Base-by-base conservation (phyloP, 2,329 filamentous ascomycete genomes). In the Epichloe uncinata region DNA sequence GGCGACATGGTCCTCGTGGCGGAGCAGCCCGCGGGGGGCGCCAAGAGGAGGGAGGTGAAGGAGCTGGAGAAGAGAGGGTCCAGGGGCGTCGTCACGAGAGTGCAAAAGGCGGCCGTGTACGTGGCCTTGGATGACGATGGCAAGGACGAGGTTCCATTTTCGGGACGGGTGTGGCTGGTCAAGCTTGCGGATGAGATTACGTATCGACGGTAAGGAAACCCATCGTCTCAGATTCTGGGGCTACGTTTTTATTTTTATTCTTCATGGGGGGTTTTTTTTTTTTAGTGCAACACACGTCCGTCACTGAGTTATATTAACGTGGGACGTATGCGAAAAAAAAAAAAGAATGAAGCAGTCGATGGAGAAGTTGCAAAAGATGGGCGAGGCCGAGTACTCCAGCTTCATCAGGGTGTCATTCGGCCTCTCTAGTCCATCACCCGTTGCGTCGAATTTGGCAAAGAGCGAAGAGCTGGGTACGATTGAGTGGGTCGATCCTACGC, bases 1-100 rank as follows among this genome's bases (percentile, higher is more conserved):
- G 87, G 87, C 1, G 87, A 93, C 64, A 86, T 93, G 52, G 85
- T 91, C 20, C 72, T 84, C 2, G 75, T 91, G 37, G 76, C 81
- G 43, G 85, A 88, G 65, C 85, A 90, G 72, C 82, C 84, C 0
- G 75, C 80, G 11, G 85, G 85, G 6, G 77, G 74, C 50, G 84
- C 82, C 43, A 84, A 79, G 70, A 88, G 85, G 73, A 75, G 77
- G 51, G 84, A 87, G 68, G 79, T 85, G 50, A 77, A 74, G 56
- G 84, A 86, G 49, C 67, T 86, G 52, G 83, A 85, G 70, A 77
- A 74, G 63, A 79, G 77, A 57, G 85, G 85, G 2, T 75, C 73
- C 1, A 73, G 80, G 46, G 87, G 85, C 3, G 87, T 93, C 2
- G 79, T 93, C 33, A 78, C 80, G 38, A 79, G 74, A 59, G 75